Conservation (phyloP, 176 grass and related monocot species). For the Oryza glaberrima region DNA sequence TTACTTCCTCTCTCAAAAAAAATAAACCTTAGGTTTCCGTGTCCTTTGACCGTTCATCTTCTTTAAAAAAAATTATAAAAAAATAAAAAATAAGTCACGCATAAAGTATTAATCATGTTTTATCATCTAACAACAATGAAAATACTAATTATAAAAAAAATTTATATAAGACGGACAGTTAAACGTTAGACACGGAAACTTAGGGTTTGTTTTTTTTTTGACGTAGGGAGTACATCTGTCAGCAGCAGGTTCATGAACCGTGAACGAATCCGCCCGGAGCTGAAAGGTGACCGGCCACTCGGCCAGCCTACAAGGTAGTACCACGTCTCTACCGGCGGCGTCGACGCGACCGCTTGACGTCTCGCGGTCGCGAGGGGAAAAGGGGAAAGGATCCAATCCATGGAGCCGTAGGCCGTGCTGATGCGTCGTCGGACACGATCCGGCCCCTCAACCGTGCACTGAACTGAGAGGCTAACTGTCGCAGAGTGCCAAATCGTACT, state of each 20-base stretch:
- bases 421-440: conserved; percentile 4
- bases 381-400: neutral
- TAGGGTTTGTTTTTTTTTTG: no score
- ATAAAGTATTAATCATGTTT: no score
- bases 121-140: no score
- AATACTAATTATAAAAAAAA: no score
- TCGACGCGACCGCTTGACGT: conserved; percentile 3
- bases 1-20: no score
- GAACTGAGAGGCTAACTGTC: neutral
- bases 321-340: conserved; percentile 29
- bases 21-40: no score
- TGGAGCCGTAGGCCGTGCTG: neutral
- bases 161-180: no score
- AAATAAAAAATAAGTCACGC: no score
- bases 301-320: conserved; percentile 29
- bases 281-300: neutral
- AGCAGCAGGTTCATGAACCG: conserved; percentile 51
- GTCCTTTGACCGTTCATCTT: no score
- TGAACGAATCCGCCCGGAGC: neutral
- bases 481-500: neutral
- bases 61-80: no score
- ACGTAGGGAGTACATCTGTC: neutral
- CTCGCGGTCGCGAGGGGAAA: neutral
- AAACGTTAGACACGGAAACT: no score
- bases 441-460: neutral